These are phyloP conservation scores for Tuber melanosporum DNA, from an alignment of 495 filamentous ascomycete species.

Conservation along the genomic window DNA sequence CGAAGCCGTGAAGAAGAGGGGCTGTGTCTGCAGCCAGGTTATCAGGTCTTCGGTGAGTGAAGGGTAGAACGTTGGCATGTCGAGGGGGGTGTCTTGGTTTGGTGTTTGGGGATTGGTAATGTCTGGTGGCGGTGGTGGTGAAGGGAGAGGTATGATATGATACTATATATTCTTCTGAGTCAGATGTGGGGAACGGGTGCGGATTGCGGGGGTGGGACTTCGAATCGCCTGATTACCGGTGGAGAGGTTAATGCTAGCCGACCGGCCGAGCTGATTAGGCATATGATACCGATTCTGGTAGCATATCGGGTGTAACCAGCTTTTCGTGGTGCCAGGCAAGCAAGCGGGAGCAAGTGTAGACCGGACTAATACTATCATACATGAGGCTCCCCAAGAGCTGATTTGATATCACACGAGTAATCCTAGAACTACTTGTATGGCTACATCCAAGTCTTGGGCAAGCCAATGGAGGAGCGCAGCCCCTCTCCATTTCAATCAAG, in stretches of 20 bases:
- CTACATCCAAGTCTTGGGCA: not conserved
- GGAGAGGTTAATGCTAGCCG: not conserved
- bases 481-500: not conserved
- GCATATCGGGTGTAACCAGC: not conserved
- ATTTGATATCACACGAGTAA: not conserved
- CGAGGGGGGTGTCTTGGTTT: not conserved
- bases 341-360: not conserved
- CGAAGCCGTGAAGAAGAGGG: constrained; percentile 62
- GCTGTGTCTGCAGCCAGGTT: constrained; percentile 57
- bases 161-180: not conserved
- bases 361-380: not conserved
- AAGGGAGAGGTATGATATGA: not conserved
- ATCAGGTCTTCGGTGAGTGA: constrained; percentile 52
- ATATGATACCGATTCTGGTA: not conserved
- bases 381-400: not conserved
- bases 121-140: not conserved
- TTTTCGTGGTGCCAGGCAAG: not conserved
- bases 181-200: not conserved
- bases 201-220: not conserved
- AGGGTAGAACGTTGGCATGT: constrained; percentile 59
- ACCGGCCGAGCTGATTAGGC: not conserved
- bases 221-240: not conserved
- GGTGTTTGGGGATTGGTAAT: not conserved
- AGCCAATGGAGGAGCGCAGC: not conserved
- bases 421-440: not conserved